Percentiles rank a stretch among this genome's conserved stretches.
Evolutionary conservation across 768 basidiomycete genomes (phyloP).

Genomic region (Collybiopsis luxurians): DNA sequence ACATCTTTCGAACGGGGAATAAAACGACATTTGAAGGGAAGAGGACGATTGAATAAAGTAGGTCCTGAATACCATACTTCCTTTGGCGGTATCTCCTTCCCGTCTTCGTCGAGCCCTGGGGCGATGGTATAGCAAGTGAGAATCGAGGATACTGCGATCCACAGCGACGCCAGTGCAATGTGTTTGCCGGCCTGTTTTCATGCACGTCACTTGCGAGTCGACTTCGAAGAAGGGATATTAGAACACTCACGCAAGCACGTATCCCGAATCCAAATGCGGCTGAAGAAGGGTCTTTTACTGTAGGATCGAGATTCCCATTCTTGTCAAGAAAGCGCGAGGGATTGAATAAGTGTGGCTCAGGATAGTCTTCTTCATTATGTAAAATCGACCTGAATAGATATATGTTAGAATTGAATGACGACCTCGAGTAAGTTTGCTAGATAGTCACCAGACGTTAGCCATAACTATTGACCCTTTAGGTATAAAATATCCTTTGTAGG

Average conservation of each 20-base stretch:
- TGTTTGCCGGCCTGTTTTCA: not conserved
- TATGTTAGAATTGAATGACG: not conserved
- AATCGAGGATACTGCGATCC: constrained; percentile 8
- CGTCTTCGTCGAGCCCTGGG: not conserved
- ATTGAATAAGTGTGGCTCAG: too few species aligned
- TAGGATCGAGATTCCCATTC: too few species aligned
- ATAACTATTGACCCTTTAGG: not conserved
- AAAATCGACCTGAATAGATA: too few species aligned
- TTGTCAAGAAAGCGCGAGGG: too few species aligned
- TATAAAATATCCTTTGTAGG: not conserved
- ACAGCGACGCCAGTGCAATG: constrained; percentile 7
- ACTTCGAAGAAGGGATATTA: too few species aligned
- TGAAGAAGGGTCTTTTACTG: too few species aligned
- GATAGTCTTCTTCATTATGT: too few species aligned
- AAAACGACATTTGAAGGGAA: not conserved
- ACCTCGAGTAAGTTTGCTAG: not conserved
- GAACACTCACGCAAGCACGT: not conserved
- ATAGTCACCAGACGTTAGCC: not conserved
- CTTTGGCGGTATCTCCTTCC: not conserved
- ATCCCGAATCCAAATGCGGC: not conserved
- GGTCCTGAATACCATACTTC: not conserved
- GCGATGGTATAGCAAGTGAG: constrained; percentile 7
- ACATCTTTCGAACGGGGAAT: not conserved
- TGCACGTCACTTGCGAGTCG: too few species aligned
- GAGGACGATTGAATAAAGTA: not conserved